phyloP scores from a whole-genome alignment of 768 basidiomycete genomes.

The Coprinopsis marcescibilis region DNA sequence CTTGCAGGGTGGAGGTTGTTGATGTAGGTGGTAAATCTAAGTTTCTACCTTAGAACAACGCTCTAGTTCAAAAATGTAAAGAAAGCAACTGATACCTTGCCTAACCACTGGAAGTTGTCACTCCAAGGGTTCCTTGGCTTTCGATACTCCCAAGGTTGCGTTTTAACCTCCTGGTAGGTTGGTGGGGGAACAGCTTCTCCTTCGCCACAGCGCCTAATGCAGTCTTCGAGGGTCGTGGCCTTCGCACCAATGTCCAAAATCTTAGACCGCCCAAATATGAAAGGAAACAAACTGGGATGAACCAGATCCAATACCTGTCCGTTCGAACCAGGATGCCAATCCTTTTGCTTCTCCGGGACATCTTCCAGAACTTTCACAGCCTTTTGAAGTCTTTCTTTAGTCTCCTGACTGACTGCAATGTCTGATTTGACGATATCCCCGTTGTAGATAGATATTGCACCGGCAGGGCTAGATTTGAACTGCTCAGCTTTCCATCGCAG shows the following conservation, averaged over 20 bases:
- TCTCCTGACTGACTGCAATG: constrained; percentile 16
- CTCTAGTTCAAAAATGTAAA: background rate
- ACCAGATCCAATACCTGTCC: constrained; percentile 37
- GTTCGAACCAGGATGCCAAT: constrained; percentile 41
- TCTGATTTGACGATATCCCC: constrained; percentile 25
- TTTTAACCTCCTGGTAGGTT: background rate
- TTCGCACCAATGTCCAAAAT: constrained; percentile 1
- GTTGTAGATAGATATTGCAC: constrained; percentile 15
- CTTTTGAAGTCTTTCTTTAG: constrained; percentile 16
- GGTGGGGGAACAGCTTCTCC: constrained; percentile 9
- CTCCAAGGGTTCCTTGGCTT: background rate
- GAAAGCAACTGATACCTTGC: constrained; percentile 14
- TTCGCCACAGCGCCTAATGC: constrained; percentile 14
- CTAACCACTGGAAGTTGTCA: constrained; percentile 14
- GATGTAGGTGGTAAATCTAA: constrained; percentile 30
- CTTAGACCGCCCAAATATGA: constrained; percentile 23
- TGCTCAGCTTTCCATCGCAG: constrained; percentile 16
- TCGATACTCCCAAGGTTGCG: background rate
- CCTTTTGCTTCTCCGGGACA: constrained; percentile 25
- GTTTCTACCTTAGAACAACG: background rate
- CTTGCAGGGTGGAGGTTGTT: constrained; percentile 32
- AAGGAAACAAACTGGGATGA: constrained; percentile 35
- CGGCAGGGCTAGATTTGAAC: constrained; percentile 10
- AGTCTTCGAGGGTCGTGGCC: constrained; percentile 12
- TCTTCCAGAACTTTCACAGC: constrained; percentile 26